phyloP scores from a whole-genome alignment of 2,329 filamentous ascomycete species.

The Scedosporium dehoogii region DNA sequence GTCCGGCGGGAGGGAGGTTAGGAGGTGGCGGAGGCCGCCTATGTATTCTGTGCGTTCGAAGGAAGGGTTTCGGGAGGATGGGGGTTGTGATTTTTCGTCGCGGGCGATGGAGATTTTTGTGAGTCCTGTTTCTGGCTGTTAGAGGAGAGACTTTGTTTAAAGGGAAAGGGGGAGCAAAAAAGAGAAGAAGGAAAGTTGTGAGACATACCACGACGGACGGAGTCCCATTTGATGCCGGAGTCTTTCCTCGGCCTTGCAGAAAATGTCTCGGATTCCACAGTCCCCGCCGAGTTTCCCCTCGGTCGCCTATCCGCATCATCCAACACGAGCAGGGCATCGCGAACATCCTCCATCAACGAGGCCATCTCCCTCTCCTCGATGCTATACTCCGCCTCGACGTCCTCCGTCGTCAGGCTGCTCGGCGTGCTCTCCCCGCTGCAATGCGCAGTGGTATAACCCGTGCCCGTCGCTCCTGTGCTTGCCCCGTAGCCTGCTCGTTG shows the following conservation, averaged over 20 bases:
- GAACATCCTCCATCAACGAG: background rate
- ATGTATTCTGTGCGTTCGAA: constrained; percentile 6
- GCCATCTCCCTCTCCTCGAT: constrained; percentile 1
- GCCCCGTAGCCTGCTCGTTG: background rate
- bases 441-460: background rate
- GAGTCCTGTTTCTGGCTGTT: background rate
- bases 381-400: background rate
- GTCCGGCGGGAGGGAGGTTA: constrained; percentile 1
- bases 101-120: constrained; percentile 5
- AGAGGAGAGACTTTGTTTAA: background rate
- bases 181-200: background rate
- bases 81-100: constrained; percentile 1
- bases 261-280: background rate
- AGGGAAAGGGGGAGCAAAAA: no score
- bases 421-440: background rate
- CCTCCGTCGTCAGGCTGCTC: background rate
- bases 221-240: constrained; percentile 4
- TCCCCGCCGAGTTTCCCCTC: background rate
- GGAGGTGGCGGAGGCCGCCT: constrained; percentile 5
- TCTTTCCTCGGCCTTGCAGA: background rate
- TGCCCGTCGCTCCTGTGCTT: background rate
- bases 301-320: background rate
- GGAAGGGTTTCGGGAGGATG: background rate
- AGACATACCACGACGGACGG: constrained; percentile 5
- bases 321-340: background rate